These are phyloP conservation scores for Saturnispora mendoncae DNA, from an alignment of 805 yeast species.

Conservation along the genomic window DNA sequence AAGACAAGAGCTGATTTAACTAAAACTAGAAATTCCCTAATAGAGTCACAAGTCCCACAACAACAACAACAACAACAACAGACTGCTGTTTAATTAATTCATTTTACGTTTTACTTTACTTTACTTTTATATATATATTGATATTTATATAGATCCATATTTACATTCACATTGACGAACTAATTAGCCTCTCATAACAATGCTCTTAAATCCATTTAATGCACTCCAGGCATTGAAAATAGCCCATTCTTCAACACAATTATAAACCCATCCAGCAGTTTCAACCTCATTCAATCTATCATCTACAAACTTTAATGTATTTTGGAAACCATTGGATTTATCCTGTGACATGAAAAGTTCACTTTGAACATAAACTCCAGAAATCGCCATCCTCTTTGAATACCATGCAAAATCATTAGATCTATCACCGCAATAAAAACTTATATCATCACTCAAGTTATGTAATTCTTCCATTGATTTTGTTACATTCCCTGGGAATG, in stretches of 20 bases:
- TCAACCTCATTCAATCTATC: slow-evolving; percentile 47
- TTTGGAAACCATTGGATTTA: slow-evolving; percentile 41
- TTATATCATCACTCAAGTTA: slow-evolving; percentile 72
- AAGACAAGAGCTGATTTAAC: slow-evolving; percentile 5
- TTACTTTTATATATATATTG: not conserved
- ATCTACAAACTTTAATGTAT: slow-evolving; percentile 59
- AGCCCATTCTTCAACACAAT: slow-evolving; percentile 66
- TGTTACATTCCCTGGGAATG: slow-evolving; percentile 53
- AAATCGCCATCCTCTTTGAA: slow-evolving; percentile 66
- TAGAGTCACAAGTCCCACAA: not conserved
- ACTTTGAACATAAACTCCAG: slow-evolving; percentile 60
- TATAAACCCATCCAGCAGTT: slow-evolving; percentile 50
- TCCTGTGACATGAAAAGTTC: slow-evolving; percentile 81
- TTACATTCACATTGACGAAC: not conserved
- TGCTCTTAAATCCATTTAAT: slow-evolving; percentile 62
- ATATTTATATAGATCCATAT: not conserved
- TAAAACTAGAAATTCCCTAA: not conserved
- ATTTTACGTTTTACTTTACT: no score
- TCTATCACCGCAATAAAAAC: slow-evolving; percentile 68
- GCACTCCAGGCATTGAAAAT: slow-evolving; percentile 57
- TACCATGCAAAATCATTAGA: slow-evolving; percentile 89
- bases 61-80: slow-evolving; percentile 1
- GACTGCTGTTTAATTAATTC: no score
- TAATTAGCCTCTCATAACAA: slow-evolving; percentile 49
- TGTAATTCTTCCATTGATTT: slow-evolving; percentile 60